Conservation (phyloP, 2,329 filamentous ascomycete species). For the Triangularia verruculosa region DNA sequence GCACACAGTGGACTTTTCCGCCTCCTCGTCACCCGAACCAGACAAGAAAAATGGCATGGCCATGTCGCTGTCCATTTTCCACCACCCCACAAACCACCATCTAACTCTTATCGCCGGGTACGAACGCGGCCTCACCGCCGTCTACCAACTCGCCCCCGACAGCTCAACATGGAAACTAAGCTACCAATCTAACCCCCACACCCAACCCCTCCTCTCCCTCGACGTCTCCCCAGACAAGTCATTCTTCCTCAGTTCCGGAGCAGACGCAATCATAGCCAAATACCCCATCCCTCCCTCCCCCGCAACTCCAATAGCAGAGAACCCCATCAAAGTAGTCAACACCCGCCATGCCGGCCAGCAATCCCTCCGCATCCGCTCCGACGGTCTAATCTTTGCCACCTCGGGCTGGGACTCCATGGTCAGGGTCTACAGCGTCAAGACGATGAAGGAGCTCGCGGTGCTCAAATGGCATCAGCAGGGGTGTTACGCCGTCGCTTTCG, state of each 20-base stretch:
- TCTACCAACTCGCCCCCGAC: constrained; percentile 52
- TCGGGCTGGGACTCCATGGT: constrained; percentile 87
- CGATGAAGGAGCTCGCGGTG: constrained; percentile 83
- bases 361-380: constrained; percentile 69
- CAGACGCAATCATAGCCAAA: constrained; percentile 75
- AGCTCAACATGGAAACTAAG: constrained; percentile 46
- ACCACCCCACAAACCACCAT: constrained; percentile 37
- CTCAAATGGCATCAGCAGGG: constrained; percentile 92
- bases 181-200: constrained; percentile 63
- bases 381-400: constrained; percentile 81
- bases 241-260: constrained; percentile 75
- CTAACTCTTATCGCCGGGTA: constrained; percentile 73
- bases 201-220: constrained; percentile 78
- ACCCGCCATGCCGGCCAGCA: constrained; percentile 93
- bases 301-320: constrained; percentile 26
- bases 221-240: constrained; percentile 49
- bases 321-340: constrained; percentile 60
- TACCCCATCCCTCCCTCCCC: constrained; percentile 58
- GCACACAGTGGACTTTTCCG: constrained; percentile 49
- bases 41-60: constrained; percentile 70
- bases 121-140: constrained; percentile 75
- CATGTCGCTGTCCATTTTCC: constrained; percentile 72
- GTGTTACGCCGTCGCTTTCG: constrained; percentile 79
- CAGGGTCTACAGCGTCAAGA: constrained; percentile 76
- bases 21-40: background rate